Evolutionary conservation across 2,329 filamentous ascomycete genomes (phyloP).

Genomic region (Byssochlamys sp.): DNA sequence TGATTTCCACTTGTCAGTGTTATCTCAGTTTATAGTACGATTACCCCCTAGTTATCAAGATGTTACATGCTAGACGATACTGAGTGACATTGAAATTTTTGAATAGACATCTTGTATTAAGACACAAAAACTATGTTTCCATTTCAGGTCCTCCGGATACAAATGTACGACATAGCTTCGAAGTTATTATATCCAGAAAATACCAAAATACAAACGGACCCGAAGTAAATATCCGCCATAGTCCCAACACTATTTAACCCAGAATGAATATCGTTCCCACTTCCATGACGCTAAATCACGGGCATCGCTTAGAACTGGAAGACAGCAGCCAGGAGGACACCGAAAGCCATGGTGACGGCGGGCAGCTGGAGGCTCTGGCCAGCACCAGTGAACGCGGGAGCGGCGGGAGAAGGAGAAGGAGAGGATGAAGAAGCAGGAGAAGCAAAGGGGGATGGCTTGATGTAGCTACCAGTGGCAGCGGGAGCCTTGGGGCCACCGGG

Average conservation of each 20-base stretch:
- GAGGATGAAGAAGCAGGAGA: slow-evolving; percentile 3
- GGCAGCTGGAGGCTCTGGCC: slow-evolving; percentile 15
- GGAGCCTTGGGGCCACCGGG: slow-evolving; percentile 6
- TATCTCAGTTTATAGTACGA: no score
- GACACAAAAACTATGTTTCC: neutral
- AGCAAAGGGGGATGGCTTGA: slow-evolving; percentile 1
- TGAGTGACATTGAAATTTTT: no score
- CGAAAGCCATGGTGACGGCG: slow-evolving; percentile 13
- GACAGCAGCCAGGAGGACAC: slow-evolving; percentile 12
- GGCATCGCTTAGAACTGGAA: slow-evolving; percentile 15
- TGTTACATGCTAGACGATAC: no score
- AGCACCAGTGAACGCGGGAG: slow-evolving; percentile 15
- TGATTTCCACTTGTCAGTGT: neutral
- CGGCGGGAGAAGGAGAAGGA: neutral
- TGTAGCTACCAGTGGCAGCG: slow-evolving; percentile 1
- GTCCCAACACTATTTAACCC: neutral
- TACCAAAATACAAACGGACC: neutral
- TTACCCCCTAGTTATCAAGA: no score
- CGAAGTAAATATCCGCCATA: neutral
- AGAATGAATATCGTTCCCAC: neutral
- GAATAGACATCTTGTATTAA: neutral
- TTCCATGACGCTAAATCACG: neutral
- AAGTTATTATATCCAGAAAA: neutral
- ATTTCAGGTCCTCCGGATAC: neutral
- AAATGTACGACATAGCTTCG: neutral